phyloP scores from a whole-genome alignment of 1,139 yeast species.

The Zhuliangozyma parablackwelliae region DNA sequence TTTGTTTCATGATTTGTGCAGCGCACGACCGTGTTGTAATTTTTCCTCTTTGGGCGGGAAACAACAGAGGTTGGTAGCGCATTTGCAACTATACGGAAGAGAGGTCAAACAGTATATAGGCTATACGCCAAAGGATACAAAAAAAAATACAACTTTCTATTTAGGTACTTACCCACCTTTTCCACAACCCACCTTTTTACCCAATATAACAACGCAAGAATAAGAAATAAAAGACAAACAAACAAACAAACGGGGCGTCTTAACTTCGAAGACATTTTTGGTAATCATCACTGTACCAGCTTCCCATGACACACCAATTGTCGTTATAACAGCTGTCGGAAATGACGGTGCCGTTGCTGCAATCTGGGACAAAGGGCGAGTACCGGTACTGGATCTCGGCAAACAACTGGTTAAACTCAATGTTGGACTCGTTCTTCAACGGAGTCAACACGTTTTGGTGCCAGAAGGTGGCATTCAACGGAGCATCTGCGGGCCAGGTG shows the following conservation, averaged over 20 bases:
- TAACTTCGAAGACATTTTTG: conserved; percentile 7
- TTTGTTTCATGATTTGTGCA: neutral
- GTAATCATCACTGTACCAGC: conserved; percentile 10
- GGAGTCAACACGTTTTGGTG: conserved; percentile 33
- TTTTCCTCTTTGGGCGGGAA: no score
- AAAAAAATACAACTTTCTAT: no score
- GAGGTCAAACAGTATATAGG: no score
- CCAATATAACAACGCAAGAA: no score
- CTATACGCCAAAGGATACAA: no score
- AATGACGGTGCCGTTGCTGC: conserved; percentile 28
- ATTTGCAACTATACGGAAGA: no score
- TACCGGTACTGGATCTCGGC: conserved; percentile 45
- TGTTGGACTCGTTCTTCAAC: conserved; percentile 30
- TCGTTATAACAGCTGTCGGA: conserved; percentile 14
- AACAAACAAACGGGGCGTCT: no score
- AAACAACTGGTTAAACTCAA: conserved; percentile 44
- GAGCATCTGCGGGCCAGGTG: conserved; percentile 48
- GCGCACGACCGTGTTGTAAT: no score
- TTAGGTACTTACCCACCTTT: no score
- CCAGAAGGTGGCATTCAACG: conserved; percentile 61
- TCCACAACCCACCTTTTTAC: no score
- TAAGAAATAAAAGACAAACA: no score
- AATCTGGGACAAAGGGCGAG: conserved; percentile 47
- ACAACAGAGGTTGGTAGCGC: no score
- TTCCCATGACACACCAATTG: conserved; percentile 34